phyloP scores from a whole-genome alignment of 2,329 filamentous ascomycete species.

The Monilinia aucupariae region DNA sequence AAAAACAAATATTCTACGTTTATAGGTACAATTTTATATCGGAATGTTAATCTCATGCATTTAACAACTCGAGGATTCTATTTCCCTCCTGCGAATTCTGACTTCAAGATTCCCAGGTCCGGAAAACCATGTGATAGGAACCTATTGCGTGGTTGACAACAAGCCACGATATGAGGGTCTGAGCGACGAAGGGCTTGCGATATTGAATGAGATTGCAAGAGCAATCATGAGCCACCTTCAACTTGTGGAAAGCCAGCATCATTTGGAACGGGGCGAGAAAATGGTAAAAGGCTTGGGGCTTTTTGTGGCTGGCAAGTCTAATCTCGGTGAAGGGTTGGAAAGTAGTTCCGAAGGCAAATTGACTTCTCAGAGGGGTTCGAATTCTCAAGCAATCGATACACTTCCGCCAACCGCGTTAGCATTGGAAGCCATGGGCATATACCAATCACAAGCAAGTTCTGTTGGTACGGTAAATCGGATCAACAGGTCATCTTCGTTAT shows the following conservation, averaged over 20 bases:
- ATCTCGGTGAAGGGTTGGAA: slow-evolving; percentile 20
- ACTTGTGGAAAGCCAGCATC: slow-evolving; percentile 46
- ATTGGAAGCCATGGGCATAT: background rate
- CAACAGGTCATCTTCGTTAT: background rate
- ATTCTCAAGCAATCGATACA: background rate
- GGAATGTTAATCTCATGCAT: background rate
- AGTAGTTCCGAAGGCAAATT: background rate
- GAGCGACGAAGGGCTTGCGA: slow-evolving; percentile 42
- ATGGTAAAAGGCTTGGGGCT: slow-evolving; percentile 48
- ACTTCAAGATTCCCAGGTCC: background rate
- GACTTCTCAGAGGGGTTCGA: background rate
- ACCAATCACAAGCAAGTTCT: background rate
- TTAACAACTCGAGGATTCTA: fast-evolving
- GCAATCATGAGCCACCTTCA: slow-evolving; percentile 57
- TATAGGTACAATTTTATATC: background rate
- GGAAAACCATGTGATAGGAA: slow-evolving; percentile 47
- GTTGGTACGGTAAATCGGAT: background rate
- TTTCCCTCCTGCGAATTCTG: background rate
- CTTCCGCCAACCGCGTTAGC: too few relatives aligned
- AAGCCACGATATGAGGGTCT: slow-evolving; percentile 46
- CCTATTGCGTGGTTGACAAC: slow-evolving; percentile 54
- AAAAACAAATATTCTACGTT: too few relatives aligned
- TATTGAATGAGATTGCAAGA: slow-evolving; percentile 50
- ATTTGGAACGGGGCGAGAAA: slow-evolving; percentile 45
- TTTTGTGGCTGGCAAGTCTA: slow-evolving; percentile 47